Conservation (phyloP, 2,329 filamentous ascomycete species). For the Hirsutella thompsonii region DNA sequence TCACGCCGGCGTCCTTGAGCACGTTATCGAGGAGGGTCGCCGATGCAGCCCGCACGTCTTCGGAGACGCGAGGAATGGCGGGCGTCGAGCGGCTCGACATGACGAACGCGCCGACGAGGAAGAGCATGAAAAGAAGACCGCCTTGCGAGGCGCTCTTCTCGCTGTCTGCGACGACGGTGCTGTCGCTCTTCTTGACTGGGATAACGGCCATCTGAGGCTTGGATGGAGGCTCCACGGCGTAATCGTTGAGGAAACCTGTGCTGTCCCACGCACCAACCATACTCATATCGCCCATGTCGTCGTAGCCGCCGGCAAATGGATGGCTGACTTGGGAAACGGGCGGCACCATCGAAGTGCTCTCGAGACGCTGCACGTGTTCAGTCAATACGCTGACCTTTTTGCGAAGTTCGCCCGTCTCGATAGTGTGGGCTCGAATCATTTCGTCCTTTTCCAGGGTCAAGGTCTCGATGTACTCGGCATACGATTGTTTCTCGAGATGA, state of each 20-base stretch:
- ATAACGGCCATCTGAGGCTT: conserved; percentile 46
- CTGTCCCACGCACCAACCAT: conserved; percentile 77
- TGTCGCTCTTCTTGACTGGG: conserved; percentile 35
- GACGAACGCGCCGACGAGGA: conserved; percentile 92
- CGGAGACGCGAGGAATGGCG: conserved; percentile 64
- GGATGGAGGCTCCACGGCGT: conserved; percentile 46
- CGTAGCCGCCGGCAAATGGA: conserved; percentile 58
- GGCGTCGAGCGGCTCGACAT: conserved; percentile 69
- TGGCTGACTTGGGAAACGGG: conserved; percentile 32
- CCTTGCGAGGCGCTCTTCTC: conserved; percentile 64
- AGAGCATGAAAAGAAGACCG: conserved; percentile 81
- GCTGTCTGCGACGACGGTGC: conserved; percentile 25
- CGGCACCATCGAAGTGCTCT: conserved; percentile 36
- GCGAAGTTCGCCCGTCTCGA: conserved; percentile 81
- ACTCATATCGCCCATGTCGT: conserved; percentile 70
- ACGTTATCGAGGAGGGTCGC: conserved; percentile 68
- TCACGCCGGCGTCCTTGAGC: conserved; percentile 65
- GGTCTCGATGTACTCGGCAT: conserved; percentile 61
- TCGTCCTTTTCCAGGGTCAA: conserved; percentile 84
- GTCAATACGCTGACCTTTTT: conserved; percentile 82
- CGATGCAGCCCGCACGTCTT: conserved; percentile 68
- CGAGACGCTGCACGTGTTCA: conserved; percentile 58
- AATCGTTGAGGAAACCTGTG: conserved; percentile 58
- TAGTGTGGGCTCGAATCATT: conserved; percentile 74
- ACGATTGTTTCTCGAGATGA: conserved; percentile 59